These are phyloP conservation scores for Lachnellula subtilissima DNA, from an alignment of 2,329 filamentous ascomycete species.

Conservation along the genomic window DNA sequence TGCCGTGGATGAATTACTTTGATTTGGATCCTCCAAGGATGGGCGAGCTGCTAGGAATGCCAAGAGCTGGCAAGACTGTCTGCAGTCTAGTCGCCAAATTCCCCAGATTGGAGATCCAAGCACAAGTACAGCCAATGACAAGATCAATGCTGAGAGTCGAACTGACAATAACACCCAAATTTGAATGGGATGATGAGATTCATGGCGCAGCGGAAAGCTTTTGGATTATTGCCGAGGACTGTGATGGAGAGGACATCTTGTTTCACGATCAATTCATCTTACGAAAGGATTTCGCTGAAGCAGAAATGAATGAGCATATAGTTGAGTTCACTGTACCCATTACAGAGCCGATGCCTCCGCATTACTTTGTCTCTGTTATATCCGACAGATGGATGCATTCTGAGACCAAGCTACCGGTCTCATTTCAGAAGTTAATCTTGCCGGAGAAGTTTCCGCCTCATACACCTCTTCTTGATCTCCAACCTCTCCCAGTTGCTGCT, in stretches of 20 bases:
- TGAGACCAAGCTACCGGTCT: constrained; percentile 86
- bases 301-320: constrained; percentile 86
- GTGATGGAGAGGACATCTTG: constrained; percentile 91
- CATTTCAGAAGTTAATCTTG: constrained; percentile 90
- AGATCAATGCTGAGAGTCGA: constrained; percentile 88
- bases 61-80: constrained; percentile 79
- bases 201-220: constrained; percentile 89
- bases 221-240: constrained; percentile 97
- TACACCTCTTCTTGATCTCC: constrained; percentile 85
- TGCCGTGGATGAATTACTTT: constrained; percentile 90
- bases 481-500: constrained; percentile 82
- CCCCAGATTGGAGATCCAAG: constrained; percentile 85
- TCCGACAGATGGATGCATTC: constrained; percentile 99
- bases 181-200: constrained; percentile 87
- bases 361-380: constrained; percentile 94
- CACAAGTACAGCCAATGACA: constrained; percentile 91
- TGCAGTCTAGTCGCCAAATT: constrained; percentile 88
- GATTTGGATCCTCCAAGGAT: constrained; percentile 94
- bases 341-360: constrained; percentile 94
- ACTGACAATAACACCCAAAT: constrained; percentile 86
- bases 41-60: constrained; percentile 88
- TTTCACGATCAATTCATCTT: constrained; percentile 94
- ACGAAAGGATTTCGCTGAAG: constrained; percentile 78
- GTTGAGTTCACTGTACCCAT: constrained; percentile 97
- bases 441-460: constrained; percentile 95